Conservation (phyloP, 1,139 yeast genomes). For the Candida pseudoviswanathii region DNA sequence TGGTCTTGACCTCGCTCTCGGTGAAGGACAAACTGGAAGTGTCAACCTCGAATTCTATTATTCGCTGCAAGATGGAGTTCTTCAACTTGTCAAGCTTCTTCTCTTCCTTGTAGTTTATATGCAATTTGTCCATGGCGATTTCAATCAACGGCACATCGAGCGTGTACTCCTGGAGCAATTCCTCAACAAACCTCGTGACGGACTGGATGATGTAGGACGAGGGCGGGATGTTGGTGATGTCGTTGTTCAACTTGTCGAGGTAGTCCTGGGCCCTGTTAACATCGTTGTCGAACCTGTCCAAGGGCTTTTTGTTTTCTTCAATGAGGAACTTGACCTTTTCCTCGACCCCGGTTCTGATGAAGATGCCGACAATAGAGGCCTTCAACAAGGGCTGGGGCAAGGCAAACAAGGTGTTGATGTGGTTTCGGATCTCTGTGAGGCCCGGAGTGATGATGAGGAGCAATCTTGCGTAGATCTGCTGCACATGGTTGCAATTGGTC, state of each 20-base stretch:
- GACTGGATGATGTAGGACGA: neutral
- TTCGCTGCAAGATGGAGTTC: constrained; percentile 5
- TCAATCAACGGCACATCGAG: neutral
- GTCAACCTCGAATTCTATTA: constrained; percentile 3
- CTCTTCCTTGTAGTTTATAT: constrained; percentile 2
- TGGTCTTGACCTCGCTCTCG: constrained; percentile 3
- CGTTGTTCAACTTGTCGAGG: constrained; percentile 1
- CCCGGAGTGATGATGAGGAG: neutral
- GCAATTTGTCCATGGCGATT: constrained; percentile 4
- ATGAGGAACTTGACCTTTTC: neutral
- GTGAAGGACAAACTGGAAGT: constrained; percentile 7
- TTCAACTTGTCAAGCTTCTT: constrained; percentile 4
- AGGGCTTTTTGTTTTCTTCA: neutral
- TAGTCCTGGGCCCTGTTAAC: neutral
- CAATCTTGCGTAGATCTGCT: neutral
- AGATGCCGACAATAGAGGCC: constrained; percentile 1
- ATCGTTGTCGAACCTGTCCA: constrained; percentile 2
- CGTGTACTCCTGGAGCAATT: neutral
- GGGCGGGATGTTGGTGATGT: constrained; percentile 1
- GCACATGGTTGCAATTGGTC: neutral
- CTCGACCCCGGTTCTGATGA: neutral
- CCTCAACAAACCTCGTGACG: constrained; percentile 3
- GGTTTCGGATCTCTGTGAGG: neutral
- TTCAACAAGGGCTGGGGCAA: neutral
- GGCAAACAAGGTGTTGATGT: neutral